phyloP scores from a whole-genome alignment of 176 grass and related monocot genomes.

The Zea mays region DNA sequence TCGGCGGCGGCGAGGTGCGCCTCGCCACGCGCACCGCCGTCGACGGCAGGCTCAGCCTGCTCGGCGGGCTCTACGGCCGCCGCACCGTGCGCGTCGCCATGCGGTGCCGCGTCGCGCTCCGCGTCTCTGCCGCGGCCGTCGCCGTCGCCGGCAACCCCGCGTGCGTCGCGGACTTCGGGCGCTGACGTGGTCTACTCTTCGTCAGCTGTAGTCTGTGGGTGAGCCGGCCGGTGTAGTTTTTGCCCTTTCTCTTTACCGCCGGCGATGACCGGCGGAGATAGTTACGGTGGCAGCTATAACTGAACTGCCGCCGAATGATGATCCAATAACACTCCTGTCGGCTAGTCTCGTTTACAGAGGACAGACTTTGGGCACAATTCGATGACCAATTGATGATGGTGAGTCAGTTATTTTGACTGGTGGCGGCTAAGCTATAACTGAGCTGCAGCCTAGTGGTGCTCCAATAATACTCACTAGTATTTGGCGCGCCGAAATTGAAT shows the following conservation, averaged over 20 bases:
- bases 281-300: not conserved
- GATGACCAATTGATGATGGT: no score
- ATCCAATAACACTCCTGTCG: no score
- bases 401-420: no score
- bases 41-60: slow-evolving; percentile 45
- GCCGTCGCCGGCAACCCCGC: slow-evolving; percentile 26
- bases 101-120: slow-evolving; percentile 35
- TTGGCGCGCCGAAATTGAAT: no score
- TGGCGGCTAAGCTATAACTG: no score
- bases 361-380: no score
- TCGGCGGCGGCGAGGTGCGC: slow-evolving; percentile 41
- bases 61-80: slow-evolving; percentile 42
- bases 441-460: no score
- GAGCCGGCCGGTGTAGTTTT: slow-evolving; percentile 6
- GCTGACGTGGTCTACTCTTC: not conserved
- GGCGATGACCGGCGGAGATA: slow-evolving; percentile 23
- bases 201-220: not conserved
- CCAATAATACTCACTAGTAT: no score
- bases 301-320: no score
- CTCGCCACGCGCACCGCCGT: slow-evolving; percentile 39
- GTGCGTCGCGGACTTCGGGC: slow-evolving; percentile 41
- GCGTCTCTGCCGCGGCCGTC: not conserved
- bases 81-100: slow-evolving; percentile 39
- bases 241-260: not conserved
- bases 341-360: no score